phyloP scores from a whole-genome alignment of 2,329 filamentous ascomycete genomes.

The Ophiostoma himal-ulmi region DNA sequence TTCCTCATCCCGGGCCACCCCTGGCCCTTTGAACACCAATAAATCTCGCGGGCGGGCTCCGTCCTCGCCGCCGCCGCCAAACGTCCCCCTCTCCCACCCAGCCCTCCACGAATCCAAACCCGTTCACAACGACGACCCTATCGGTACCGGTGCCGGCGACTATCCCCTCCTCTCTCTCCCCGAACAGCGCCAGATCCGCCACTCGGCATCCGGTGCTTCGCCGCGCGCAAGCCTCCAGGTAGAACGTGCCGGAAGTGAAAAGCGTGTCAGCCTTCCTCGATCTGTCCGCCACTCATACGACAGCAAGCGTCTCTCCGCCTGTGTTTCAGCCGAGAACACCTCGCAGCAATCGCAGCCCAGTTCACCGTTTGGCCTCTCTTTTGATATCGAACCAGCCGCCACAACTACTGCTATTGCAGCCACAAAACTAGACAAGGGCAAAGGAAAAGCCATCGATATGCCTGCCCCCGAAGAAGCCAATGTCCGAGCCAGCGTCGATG shows the following conservation, averaged over 20 bases:
- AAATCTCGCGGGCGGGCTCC: conserved; percentile 40
- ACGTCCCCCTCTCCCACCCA: conserved; percentile 46
- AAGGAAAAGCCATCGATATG: conserved; percentile 32
- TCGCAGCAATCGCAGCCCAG: not conserved
- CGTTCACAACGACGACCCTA: conserved; percentile 36
- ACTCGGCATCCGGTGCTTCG: conserved; percentile 33
- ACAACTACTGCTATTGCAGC: conserved; percentile 24
- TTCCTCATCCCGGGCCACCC: conserved; percentile 9
- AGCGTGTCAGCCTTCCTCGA: conserved; percentile 48
- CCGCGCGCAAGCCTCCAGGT: conserved; percentile 47
- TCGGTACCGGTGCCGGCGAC: conserved; percentile 40
- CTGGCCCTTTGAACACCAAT: not conserved
- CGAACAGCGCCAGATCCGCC: conserved; percentile 45
- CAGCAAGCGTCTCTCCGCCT: conserved; percentile 35
- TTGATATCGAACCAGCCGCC: not conserved
- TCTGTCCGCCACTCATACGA: conserved; percentile 52
- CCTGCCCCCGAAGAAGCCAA: conserved; percentile 38
- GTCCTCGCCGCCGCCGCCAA: conserved; percentile 49
- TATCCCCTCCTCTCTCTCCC: conserved; percentile 48
- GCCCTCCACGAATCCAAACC: conserved; percentile 32
- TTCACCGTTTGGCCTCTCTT: conserved; percentile 21
- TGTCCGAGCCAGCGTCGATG: conserved; percentile 33
- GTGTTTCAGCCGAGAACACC: not conserved
- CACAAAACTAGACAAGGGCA: conserved; percentile 41
- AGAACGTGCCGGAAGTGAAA: conserved; percentile 43